A percentile compares a stretch with the other conserved stretches of the same genome.
Evolutionary conservation across 1,284 basidiomycete genomes (phyloP).

Genomic region (Fistulinella cinereoalba): DNA sequence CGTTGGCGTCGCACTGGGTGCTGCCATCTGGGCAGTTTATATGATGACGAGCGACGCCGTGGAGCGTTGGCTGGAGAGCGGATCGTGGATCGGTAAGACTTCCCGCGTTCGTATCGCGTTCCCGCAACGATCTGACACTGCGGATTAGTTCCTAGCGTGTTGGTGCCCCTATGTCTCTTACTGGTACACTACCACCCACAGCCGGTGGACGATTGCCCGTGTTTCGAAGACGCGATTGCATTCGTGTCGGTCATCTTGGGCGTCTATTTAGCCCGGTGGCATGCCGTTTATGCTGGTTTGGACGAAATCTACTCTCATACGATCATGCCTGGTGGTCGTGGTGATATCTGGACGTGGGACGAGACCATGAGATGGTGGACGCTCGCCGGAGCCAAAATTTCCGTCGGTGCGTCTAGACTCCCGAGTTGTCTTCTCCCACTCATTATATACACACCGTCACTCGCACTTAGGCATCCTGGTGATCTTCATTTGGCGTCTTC

Average conservation of each 20-base stretch:
- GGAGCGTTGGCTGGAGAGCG: constrained; percentile 49
- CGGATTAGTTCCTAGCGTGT: constrained; percentile 59
- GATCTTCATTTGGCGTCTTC: constrained; percentile 84
- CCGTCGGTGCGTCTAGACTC: constrained; percentile 41
- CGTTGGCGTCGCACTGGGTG: constrained; percentile 65
- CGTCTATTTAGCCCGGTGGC: constrained; percentile 69
- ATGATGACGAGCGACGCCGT: constrained; percentile 39
- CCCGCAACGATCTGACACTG: neutral
- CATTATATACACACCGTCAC: neutral
- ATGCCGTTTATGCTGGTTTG: constrained; percentile 38
- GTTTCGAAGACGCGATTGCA: constrained; percentile 97
- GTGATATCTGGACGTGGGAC: constrained; percentile 41
- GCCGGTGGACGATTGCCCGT: constrained; percentile 94
- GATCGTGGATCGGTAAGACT: constrained; percentile 51
- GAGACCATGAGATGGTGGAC: constrained; percentile 55
- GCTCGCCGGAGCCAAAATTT: constrained; percentile 59
- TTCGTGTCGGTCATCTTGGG: constrained; percentile 86
- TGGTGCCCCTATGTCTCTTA: constrained; percentile 66
- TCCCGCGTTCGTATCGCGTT: neutral
- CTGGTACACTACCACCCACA: constrained; percentile 89
- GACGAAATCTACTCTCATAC: constrained; percentile 33
- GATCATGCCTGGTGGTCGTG: constrained; percentile 58
- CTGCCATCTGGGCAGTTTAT: constrained; percentile 61
- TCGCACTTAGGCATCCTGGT: constrained; percentile 46
- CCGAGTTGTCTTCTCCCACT: constrained; percentile 6